Conservation (phyloP, 345 rosid species). For the Physaria fendleri region DNA sequence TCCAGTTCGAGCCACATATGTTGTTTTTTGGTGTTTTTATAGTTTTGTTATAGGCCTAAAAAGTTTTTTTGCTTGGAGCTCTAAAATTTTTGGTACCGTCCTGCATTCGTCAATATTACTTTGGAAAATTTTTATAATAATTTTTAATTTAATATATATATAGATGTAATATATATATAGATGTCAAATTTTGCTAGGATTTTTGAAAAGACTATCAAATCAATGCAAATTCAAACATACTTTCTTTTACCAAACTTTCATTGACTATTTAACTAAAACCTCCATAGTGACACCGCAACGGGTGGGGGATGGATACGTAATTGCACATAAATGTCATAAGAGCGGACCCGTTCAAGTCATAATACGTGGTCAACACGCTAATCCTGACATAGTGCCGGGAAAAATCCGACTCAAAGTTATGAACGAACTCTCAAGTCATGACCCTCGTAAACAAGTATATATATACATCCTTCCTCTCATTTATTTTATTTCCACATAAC, state of each 20-base stretch:
- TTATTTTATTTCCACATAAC: background rate
- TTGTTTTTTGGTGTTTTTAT: too few species aligned
- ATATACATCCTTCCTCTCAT: background rate
- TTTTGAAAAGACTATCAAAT: too few species aligned
- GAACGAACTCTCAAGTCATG: constrained; percentile 1
- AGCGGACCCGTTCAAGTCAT: constrained; percentile 29
- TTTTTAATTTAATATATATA: too few species aligned
- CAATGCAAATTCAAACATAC: too few species aligned
- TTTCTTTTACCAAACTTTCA: background rate
- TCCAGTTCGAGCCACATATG: too few species aligned
- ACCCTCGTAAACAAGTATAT: constrained; percentile 7
- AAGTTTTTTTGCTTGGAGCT: too few species aligned
- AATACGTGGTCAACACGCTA: constrained; percentile 29
- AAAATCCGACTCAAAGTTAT: constrained; percentile 27
- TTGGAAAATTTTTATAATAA: too few species aligned
- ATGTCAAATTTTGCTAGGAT: too few species aligned
- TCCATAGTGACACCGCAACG: background rate
- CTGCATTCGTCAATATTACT: too few species aligned
- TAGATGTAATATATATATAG: too few species aligned
- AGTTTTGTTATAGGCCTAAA: too few species aligned
- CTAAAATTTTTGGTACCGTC: too few species aligned
- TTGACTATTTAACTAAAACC: background rate
- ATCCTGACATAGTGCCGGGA: constrained; percentile 4
- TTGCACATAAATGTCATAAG: background rate
- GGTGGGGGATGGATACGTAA: constrained; percentile 6